Percentiles rank a stretch among this genome's conserved stretches.
These are phyloP conservation scores for Sungouiella thailandica DNA, from an alignment of 805 yeast species.

Conservation along the genomic window DNA sequence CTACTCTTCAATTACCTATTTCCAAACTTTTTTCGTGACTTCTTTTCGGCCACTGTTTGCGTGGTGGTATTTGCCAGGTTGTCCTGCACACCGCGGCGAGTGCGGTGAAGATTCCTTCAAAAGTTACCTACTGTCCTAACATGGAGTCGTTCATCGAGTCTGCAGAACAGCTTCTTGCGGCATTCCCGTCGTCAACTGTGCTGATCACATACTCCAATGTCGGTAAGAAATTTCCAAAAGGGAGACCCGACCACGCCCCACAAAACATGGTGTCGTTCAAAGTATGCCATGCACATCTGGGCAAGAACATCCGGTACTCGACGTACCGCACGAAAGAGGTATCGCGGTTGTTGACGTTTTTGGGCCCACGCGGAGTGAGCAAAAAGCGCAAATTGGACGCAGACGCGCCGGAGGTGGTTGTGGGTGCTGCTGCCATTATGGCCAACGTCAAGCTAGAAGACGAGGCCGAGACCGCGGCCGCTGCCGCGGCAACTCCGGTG, in stretches of 20 bases:
- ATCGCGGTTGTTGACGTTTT: constrained; percentile 61
- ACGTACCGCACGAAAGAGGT: constrained; percentile 69
- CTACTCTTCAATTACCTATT: no score
- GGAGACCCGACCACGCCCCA: constrained; percentile 19
- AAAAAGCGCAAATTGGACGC: constrained; percentile 11
- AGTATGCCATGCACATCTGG: constrained; percentile 59
- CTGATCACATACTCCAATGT: constrained; percentile 34
- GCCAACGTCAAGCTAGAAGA: constrained; percentile 30
- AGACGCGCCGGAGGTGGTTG: constrained; percentile 14
- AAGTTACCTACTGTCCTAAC: no score
- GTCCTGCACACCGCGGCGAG: no score
- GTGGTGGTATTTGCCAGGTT: no score
- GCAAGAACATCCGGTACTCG: constrained; percentile 53
- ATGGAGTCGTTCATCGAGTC: constrained; percentile 23
- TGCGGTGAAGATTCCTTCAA: no score
- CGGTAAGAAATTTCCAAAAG: constrained; percentile 18
- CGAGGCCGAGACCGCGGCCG: constrained; percentile 9
- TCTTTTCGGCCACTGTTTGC: no score
- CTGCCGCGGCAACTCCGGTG: constrained; percentile 5
- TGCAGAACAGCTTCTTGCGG: constrained; percentile 28
- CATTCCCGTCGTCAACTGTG: constrained; percentile 33
- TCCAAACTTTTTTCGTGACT: no score
- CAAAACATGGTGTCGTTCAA: constrained; percentile 49
- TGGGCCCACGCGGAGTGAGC: constrained; percentile 64
- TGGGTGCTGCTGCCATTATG: constrained; percentile 40